A percentile compares a stretch with the other conserved stretches of the same genome.
Conservation (phyloP, 1,139 yeast genomes). For the Blastobotrys buckinghamii region DNA sequence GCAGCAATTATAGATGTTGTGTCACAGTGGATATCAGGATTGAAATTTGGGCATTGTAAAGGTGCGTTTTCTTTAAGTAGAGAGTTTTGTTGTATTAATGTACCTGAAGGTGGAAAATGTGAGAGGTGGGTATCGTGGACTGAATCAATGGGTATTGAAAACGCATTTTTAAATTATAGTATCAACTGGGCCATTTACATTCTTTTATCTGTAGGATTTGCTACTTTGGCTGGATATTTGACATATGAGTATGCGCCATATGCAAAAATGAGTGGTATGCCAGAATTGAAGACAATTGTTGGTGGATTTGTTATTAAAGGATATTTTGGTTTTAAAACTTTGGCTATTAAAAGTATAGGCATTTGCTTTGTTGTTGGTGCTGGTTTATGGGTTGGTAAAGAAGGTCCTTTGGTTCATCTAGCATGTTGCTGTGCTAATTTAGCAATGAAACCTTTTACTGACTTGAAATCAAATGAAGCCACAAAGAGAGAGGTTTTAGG, state of each 20-base stretch:
- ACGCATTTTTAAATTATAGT: conserved; percentile 29
- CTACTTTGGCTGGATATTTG: conserved; percentile 32
- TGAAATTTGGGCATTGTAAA: conserved; percentile 47
- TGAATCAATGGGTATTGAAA: conserved; percentile 21
- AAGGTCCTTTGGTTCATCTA: conserved; percentile 89
- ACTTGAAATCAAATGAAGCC: conserved; percentile 29
- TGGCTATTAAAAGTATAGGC: conserved; percentile 48
- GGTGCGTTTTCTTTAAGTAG: conserved; percentile 35
- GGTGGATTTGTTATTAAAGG: conserved; percentile 49
- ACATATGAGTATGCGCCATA: conserved; percentile 39
- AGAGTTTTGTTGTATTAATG: conserved; percentile 35
- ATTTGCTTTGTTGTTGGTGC: conserved; percentile 65
- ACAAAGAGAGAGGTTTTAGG: conserved; percentile 53
- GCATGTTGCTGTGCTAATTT: conserved; percentile 60
- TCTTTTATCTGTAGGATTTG: conserved; percentile 32
- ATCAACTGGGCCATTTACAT: conserved; percentile 36
- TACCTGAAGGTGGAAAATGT: conserved; percentile 32
- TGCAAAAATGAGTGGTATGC: conserved; percentile 60
- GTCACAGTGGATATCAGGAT: conserved; percentile 58
- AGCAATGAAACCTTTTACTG: conserved; percentile 35
- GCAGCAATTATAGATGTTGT: conserved; percentile 57
- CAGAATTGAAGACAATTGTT: conserved; percentile 60
- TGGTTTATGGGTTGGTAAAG: conserved; percentile 88
- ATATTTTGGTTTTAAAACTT: conserved; percentile 45
- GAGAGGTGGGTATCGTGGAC: conserved; percentile 42